Evolutionary conservation across 1,139 yeast species (phyloP).

Genomic region (Candida sanyaensis): DNA sequence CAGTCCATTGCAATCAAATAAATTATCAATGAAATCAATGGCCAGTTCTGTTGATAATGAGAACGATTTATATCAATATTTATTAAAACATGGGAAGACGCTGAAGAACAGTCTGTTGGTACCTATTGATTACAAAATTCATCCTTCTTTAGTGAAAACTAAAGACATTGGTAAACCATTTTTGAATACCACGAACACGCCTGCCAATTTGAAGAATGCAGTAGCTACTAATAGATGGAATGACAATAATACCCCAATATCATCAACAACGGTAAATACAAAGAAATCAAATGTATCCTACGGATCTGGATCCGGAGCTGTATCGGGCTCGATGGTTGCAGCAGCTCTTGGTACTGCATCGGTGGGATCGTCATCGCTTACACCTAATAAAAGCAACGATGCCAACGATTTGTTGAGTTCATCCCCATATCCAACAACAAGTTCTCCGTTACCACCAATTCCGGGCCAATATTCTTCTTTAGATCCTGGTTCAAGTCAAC

Average conservation of each 20-base stretch:
- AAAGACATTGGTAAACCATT: constrained; percentile 38
- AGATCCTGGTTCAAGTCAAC: constrained; percentile 36
- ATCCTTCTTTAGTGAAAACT: constrained; percentile 60
- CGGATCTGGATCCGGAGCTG: not conserved
- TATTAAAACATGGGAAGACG: constrained; percentile 49
- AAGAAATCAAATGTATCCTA: not conserved
- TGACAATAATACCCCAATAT: constrained; percentile 3
- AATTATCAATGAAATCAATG: constrained; percentile 69
- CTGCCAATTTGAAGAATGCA: constrained; percentile 21
- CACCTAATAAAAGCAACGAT: constrained; percentile 1
- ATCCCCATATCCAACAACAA: not conserved
- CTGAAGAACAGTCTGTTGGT: constrained; percentile 37
- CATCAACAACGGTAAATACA: constrained; percentile 1
- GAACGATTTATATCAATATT: constrained; percentile 71
- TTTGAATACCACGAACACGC: constrained; percentile 23
- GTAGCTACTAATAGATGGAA: constrained; percentile 13
- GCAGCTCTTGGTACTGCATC: not conserved
- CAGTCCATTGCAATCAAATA: constrained; percentile 61
- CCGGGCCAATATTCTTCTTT: constrained; percentile 28
- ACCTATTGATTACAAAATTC: constrained; percentile 78
- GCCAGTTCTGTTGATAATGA: constrained; percentile 83
- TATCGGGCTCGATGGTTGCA: not conserved
- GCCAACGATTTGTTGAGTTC: constrained; percentile 1
- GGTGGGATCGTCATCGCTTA: constrained; percentile 1
- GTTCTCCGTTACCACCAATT: not conserved